A percentile compares a stretch with the other conserved stretches of the same genome.
phyloP scores from a whole-genome alignment of 306 rosid genomes.

The Quercus parvula region DNA sequence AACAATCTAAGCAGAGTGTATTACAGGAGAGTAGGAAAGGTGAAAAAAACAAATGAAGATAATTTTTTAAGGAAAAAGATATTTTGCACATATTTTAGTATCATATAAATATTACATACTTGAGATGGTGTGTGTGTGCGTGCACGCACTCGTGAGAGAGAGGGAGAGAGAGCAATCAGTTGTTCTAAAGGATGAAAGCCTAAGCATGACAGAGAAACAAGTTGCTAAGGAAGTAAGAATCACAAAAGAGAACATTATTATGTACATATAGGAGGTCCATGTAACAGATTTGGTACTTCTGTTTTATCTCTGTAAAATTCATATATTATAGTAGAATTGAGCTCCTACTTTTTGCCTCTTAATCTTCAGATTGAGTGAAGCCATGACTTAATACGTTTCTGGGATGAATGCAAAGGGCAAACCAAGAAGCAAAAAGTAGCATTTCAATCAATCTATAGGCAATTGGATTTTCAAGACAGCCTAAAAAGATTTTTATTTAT shows the following conservation, averaged over 20 bases:
- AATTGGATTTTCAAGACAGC: neutral
- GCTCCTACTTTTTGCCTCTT: neutral
- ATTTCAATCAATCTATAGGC: neutral
- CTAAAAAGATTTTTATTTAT: neutral
- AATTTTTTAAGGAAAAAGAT: neutral
- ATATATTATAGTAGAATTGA: neutral
- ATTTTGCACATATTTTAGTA: neutral
- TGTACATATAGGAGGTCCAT: neutral
- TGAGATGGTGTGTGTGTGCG: neutral
- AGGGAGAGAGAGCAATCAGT: neutral
- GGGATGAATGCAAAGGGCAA: slow-evolving; percentile 9
- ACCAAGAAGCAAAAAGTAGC: neutral
- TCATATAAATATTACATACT: neutral
- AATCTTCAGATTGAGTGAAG: neutral
- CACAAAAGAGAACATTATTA: slow-evolving; percentile 4
- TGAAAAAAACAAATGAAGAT: neutral
- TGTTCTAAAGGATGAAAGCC: slow-evolving; percentile 1
- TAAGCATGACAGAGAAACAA: neutral
- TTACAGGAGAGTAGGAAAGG: slow-evolving; percentile 3
- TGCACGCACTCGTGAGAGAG: too few species aligned
- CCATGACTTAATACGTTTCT: neutral
- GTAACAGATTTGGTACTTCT: neutral
- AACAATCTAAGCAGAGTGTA: slow-evolving; percentile 12
- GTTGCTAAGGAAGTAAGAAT: neutral
- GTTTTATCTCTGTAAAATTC: slow-evolving; percentile 1